These are phyloP conservation scores for Clitopilus passeckerianus DNA, from an alignment of 768 basidiomycete species.

Conservation along the genomic window DNA sequence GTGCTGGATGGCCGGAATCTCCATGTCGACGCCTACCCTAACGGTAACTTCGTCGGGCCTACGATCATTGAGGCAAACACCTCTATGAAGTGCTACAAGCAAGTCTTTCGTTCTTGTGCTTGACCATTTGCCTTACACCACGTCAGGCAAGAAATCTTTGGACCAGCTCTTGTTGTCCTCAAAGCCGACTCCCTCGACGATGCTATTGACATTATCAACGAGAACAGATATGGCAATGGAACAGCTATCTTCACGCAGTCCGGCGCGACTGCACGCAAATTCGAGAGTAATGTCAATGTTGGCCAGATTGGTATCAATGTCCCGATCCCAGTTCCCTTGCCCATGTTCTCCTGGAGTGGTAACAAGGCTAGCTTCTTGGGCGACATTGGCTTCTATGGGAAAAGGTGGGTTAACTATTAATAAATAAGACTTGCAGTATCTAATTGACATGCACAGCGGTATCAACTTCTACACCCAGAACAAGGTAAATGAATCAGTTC, in stretches of 20 bases:
- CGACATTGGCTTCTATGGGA: constrained; percentile 89
- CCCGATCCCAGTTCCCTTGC: constrained; percentile 85
- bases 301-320: constrained; percentile 95
- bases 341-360: constrained; percentile 97
- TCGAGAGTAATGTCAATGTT: constrained; percentile 82
- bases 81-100: constrained; percentile 83
- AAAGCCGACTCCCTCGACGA: constrained; percentile 84
- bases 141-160: constrained; percentile 88
- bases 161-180: constrained; percentile 79
- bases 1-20: constrained; percentile 79
- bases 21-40: constrained; percentile 65
- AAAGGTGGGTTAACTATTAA: constrained; percentile 42
- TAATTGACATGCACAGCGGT: constrained; percentile 41
- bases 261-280: constrained; percentile 91
- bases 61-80: constrained; percentile 84
- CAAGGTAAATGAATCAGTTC: constrained; percentile 46
- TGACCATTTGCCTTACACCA: constrained; percentile 1
- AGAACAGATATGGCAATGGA: constrained; percentile 90
- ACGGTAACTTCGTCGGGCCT: constrained; percentile 94
- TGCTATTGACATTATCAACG: constrained; percentile 85
- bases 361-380: constrained; percentile 87
- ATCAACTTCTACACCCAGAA: constrained; percentile 96
- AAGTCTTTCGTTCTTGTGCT: constrained; percentile 23
- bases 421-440: background rate
- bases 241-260: constrained; percentile 95